Base-by-base conservation (phyloP, 2,329 filamentous ascomycete genomes). In the Onygenales sp. region DNA sequence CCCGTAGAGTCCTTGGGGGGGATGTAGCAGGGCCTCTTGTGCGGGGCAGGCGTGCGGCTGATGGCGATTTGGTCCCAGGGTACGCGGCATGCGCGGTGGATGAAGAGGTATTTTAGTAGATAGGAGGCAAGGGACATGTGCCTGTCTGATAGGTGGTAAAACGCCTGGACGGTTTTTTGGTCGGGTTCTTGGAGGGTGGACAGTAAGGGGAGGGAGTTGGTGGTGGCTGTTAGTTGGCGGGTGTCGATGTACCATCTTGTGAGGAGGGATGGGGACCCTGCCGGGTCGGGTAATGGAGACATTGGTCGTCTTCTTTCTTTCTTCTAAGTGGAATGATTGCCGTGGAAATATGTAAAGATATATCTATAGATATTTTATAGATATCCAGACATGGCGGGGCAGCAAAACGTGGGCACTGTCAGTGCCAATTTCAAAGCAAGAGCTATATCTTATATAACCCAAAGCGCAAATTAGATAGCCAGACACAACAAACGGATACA, bases 71-170 rank as follows among this genome's bases (percentile, higher is more conserved):
- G 66, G 40, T 69, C 69, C 82, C 82, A 85, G 1, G 80, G 76
- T 5, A 81, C 72, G 14, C 68, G 72, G 49, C 81, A 77, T 4
- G 73, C 69, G 58, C 76, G 73, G 59, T 79, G 76, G 44, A 84
- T 76, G 59, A 79, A 84, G 13, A 78, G 66, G 9, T 82, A 79
- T 65, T 85, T 85, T 27, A 85, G 70, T 21, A 85, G 67, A 11
- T 77, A 78, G 6, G 81, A 84, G 7, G 73, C 81, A 2, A 85
- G 71, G 14, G 75, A 78, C 78, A 85, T 83, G 58, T 77, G 77
- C 14, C 76, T 78, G 62, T 85, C 82, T 59, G 76, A 63, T 36
- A 77, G 65, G 62, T 78, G 75, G 62, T 78, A 74, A 65, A 74
- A 82, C 46, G 71, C 70, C 27, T 67, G 69, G 44, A 77, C 69